Base-by-base conservation (phyloP, 352 stramenopile species). In the Poterioochromonas sp. region DNA sequence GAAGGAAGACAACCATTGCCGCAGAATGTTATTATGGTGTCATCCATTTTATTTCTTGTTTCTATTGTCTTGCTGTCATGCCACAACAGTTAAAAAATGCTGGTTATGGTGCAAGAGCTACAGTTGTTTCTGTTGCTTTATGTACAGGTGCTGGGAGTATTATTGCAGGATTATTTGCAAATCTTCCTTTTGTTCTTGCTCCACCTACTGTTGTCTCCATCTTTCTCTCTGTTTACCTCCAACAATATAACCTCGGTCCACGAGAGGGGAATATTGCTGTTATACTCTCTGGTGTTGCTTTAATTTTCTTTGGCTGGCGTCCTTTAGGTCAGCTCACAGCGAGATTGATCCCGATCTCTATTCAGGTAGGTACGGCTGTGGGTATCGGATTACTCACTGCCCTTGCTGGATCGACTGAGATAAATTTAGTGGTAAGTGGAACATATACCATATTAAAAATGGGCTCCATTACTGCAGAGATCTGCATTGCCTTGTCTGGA, bases 171-270 rank as follows among this genome's bases (percentile, higher is more conserved):
- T 77, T 88, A 37, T 84, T 87, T 79, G 83, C 77, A 43, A 89
- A 89, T 79, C 69, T 89, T 49, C 85, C 85, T 34, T 88, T 88
- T 63, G 85, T 83, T 43, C 71, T 87, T 43, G 83, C 85, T 15
- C 85, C 85, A 12, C 71, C 71, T 11, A 78, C 71, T 32, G 71
- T 65, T 37, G 47, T 78, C 2, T 69, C 71, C 0, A 78, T 78
- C 29, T 78, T 69, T 29, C 12, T 69, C 0, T 63, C 71, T 1
- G 20, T 69, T 0, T 78, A 39, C 47, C n/a, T 78, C 18, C 5
- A 69, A 51, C 43, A 78, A 51, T 40, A 63, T 53, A 35, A 11
- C 1, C 8, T 68, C 0, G 1, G 8, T 20, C 41, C 41, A 53
- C 40, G 26, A 22, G 44, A 63, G 20, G 71, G 71, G 1, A 78